Base-by-base conservation (phyloP, 768 basidiomycete genomes). In the Xerocomus spinulosus region DNA sequence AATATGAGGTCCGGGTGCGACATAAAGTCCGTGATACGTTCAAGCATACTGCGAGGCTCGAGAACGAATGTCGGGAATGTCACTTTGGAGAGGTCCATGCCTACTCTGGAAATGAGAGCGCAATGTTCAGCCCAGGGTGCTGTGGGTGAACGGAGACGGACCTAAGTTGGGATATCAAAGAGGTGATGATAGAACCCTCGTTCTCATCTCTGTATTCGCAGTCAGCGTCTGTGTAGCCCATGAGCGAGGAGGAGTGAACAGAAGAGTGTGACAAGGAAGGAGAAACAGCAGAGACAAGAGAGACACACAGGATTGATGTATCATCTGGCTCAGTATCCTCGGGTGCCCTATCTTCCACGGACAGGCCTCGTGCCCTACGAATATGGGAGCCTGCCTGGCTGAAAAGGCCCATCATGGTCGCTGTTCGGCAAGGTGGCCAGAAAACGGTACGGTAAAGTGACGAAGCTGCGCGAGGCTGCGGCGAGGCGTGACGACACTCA, bases 1-100 rank as follows among this genome's bases (percentile, higher is more conserved):
- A 95, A 95, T 60, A 97, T 81, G 63, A 98, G 84, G 72, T 99
- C 94, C 25, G 96, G 93, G 70, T 98, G 96, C 48, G 92, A 87
- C 86, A 98, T 94, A 70, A 99, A 99, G 73, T 99, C 95, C 28
- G 96, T 98, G 60, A 99, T 95, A 56, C 96, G 83, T 73, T 99
- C 96, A 40, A 97, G 81, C 87, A 97, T 92, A 59, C 90, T 92
- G 62, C 96, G 76, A 5, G 96, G 96, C 70, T 99, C 95, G 49
- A 99, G 81, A 0, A 99, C 95, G 60, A 98, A 99, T 0, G 85
- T 87, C 32, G 91, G 92, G 67, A 92, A 88, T 14, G 92, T 92
- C 52, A 98, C 92, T 70, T 92, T 87, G 55, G 83, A 85, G 49
- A 97, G 82, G 70, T 99, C 96, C 94, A 96, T 96, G 34, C 94